Evolutionary conservation across 805 yeast genomes (phyloP).

Genomic region (Candida fluviatilis): DNA sequence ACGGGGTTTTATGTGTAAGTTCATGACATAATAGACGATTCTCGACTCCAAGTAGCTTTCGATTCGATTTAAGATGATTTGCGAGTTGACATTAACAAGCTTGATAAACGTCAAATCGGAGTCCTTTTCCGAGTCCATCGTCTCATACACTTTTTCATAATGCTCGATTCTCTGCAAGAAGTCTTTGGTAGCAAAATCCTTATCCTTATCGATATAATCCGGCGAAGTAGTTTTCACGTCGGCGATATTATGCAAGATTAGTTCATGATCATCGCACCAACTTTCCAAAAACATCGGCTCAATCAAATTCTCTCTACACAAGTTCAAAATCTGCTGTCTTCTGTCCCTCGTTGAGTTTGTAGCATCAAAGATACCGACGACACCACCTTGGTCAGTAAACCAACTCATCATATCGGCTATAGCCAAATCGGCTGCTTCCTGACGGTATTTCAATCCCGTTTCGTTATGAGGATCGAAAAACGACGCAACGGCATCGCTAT

Average conservation of each 20-base stretch:
- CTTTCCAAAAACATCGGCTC: slow-evolving; percentile 93
- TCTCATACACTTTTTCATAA: slow-evolving; percentile 73
- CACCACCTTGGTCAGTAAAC: slow-evolving; percentile 77
- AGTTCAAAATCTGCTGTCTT: slow-evolving; percentile 57
- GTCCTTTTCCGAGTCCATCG: slow-evolving; percentile 58
- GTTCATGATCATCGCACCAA: slow-evolving; percentile 78
- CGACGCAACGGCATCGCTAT: slow-evolving; percentile 65
- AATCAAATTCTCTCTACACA: slow-evolving; percentile 61
- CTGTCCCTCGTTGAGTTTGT: slow-evolving; percentile 79
- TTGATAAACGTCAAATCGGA: slow-evolving; percentile 77
- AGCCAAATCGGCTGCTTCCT: slow-evolving; percentile 68
- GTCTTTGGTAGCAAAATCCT: slow-evolving; percentile 69
- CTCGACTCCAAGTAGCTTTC: slow-evolving; percentile 87
- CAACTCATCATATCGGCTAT: slow-evolving; percentile 78
- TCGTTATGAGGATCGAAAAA: slow-evolving; percentile 69
- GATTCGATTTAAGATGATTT: slow-evolving; percentile 82
- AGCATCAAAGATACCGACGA: slow-evolving; percentile 92
- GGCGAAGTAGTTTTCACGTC: slow-evolving; percentile 89
- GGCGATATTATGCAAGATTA: slow-evolving; percentile 71
- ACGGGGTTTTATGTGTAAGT: slow-evolving; percentile 87
- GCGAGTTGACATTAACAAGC: slow-evolving; percentile 81
- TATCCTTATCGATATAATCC: slow-evolving; percentile 66
- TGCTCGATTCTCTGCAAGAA: slow-evolving; percentile 67
- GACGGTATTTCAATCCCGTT: slow-evolving; percentile 60
- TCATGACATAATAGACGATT: slow-evolving; percentile 94